Percentiles rank a stretch among this genome's conserved stretches.
These are phyloP conservation scores for Pseudomonodictys pantanalensis DNA, from an alignment of 495 filamentous ascomycete genomes.

Conservation along the genomic window DNA sequence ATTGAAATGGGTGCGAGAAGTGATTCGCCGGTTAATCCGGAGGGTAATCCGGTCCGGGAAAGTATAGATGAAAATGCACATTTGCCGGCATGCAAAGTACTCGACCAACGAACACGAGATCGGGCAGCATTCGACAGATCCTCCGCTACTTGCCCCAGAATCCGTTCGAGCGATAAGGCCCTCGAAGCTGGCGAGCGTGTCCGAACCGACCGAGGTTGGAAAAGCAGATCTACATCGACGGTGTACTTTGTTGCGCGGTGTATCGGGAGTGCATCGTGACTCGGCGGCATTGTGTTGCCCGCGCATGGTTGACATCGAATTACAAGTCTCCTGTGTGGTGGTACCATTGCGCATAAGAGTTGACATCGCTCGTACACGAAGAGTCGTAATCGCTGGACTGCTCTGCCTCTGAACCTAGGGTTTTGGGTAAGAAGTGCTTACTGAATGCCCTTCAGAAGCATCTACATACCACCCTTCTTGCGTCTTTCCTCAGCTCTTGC, in stretches of 20 bases:
- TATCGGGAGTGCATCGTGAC: no score
- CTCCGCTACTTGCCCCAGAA: no score
- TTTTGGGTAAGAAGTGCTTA: slow-evolving; percentile 11
- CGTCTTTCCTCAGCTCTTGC: slow-evolving; percentile 83
- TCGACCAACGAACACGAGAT: not conserved
- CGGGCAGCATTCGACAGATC: no score
- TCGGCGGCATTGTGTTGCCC: no score
- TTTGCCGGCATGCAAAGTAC: not conserved
- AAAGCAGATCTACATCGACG: no score
- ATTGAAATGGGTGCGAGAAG: not conserved
- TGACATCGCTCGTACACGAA: not conserved
- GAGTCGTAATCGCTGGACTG: slow-evolving; percentile 8
- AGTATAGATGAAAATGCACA: not conserved
- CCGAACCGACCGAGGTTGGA: no score
- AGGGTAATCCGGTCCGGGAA: not conserved
- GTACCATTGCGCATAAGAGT: slow-evolving; percentile 19
- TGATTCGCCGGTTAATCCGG: not conserved
- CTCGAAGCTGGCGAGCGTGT: no score
- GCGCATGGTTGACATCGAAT: no score
- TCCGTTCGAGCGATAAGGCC: no score
- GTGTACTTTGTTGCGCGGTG: no score
- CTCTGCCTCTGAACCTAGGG: slow-evolving; percentile 6
- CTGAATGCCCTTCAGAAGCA: not conserved
- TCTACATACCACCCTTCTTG: slow-evolving; percentile 40
- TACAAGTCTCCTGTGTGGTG: not conserved